Evolutionary conservation across 176 grass and related monocot species (phyloP).

Genomic region (Aechmea fasciata): DNA sequence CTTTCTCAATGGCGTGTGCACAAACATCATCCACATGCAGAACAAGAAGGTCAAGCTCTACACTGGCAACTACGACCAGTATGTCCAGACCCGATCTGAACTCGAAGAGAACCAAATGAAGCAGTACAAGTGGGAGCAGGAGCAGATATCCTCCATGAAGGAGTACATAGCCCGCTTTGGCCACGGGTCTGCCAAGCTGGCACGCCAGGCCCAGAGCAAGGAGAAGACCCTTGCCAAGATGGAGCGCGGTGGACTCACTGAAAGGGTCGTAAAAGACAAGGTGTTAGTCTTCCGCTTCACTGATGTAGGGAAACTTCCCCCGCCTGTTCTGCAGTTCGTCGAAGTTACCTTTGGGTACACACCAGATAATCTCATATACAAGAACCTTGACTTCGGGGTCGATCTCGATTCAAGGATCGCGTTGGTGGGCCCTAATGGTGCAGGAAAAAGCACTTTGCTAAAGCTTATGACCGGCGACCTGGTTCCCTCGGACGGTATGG

Average conservation of each 20-base stretch:
- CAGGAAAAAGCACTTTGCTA: slow-evolving; percentile 83
- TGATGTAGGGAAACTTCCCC: slow-evolving; percentile 77
- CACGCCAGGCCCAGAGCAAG: slow-evolving; percentile 80
- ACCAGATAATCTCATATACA: slow-evolving; percentile 70
- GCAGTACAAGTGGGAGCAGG: slow-evolving; percentile 95
- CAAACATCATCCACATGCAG: slow-evolving; percentile 96
- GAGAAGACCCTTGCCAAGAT: slow-evolving; percentile 98
- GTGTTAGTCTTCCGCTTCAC: slow-evolving; percentile 62
- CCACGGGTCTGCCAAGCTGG: slow-evolving; percentile 84
- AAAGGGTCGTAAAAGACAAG: slow-evolving; percentile 61
- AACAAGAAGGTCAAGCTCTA: slow-evolving; percentile 83
- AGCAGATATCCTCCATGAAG: slow-evolving; percentile 86
- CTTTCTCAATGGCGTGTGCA: slow-evolving; percentile 90
- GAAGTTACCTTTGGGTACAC: slow-evolving; percentile 88
- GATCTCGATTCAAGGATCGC: slow-evolving; percentile 83
- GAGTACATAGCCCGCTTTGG: slow-evolving; percentile 92
- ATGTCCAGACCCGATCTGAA: slow-evolving; percentile 62
- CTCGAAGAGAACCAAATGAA: slow-evolving; percentile 95
- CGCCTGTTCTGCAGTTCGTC: slow-evolving; percentile 80
- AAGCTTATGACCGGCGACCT: slow-evolving; percentile 93
- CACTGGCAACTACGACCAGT: slow-evolving; percentile 82
- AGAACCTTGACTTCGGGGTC: slow-evolving; percentile 78
- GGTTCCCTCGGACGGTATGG: slow-evolving; percentile 64
- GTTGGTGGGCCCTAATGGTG: slow-evolving; percentile 76
- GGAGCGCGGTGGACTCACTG: slow-evolving; percentile 89